A percentile compares a stretch with the other conserved stretches of the same genome.
phyloP scores from a whole-genome alignment of 352 stramenopile species.

The Phytopythium delawarense region DNA sequence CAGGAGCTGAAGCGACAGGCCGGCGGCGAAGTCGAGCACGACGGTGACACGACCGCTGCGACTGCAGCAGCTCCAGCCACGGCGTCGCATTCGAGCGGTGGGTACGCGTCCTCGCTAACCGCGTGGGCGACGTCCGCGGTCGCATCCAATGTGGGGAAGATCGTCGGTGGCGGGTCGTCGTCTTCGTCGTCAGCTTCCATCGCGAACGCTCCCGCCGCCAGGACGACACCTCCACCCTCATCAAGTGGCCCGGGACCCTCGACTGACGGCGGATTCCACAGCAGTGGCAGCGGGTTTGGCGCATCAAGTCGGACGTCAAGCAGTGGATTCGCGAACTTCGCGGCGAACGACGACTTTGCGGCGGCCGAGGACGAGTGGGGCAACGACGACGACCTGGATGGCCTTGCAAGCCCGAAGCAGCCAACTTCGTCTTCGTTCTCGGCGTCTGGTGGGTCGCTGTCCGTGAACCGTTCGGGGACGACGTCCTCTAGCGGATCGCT shows the following conservation, averaged over 20 bases:
- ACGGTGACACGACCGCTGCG: conserved; percentile 8
- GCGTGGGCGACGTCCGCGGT: conserved; percentile 76
- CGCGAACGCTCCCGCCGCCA: conserved; percentile 4
- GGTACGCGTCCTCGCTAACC: conserved; percentile 63
- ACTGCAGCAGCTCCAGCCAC: conserved; percentile 10
- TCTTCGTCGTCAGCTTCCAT: conserved; percentile 15
- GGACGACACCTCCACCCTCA: conserved; percentile 19
- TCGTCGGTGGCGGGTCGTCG: conserved; percentile 38
- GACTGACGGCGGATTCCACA: conserved; percentile 4
- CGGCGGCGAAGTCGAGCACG: conserved; percentile 19
- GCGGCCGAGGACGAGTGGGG: conserved; percentile 61
- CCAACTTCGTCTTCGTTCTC: conserved; percentile 19
- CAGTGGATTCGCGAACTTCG: conserved; percentile 36
- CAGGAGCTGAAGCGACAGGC: conserved; percentile 50
- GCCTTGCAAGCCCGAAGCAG: conserved; percentile 35
- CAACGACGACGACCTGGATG: conserved; percentile 56
- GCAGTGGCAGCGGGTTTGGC: conserved; percentile 12
- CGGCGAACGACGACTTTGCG: conserved; percentile 31
- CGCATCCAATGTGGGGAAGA: conserved; percentile 60
- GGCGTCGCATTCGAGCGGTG: conserved; percentile 25
- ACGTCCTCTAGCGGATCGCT: conserved; percentile 15
- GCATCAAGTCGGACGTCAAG: conserved; percentile 15
- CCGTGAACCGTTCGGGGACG: conserved; percentile 3
- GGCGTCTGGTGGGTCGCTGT: conserved; percentile 17
- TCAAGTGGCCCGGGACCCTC: conserved; percentile 17